These are phyloP conservation scores for Eucalyptus cloeziana DNA, from an alignment of 345 rosid genomes.

Conservation along the genomic window DNA sequence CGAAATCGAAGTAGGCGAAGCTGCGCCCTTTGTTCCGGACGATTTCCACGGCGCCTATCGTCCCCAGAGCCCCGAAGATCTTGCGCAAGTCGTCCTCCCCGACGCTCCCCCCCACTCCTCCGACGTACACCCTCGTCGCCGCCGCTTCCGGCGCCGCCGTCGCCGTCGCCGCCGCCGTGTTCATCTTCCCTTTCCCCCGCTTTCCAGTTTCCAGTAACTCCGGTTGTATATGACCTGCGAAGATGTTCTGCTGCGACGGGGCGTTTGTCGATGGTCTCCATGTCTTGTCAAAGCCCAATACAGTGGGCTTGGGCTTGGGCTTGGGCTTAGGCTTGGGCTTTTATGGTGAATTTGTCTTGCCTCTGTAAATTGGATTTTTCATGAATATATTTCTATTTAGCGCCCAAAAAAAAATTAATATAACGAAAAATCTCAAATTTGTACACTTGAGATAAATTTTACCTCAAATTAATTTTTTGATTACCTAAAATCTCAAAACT, in stretches of 20 bases:
- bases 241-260: not conserved
- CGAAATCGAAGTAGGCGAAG: slow-evolving; percentile 74
- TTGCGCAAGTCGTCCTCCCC: slow-evolving; percentile 45
- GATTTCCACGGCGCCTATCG: slow-evolving; percentile 36
- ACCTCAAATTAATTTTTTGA: no score
- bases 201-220: not conserved
- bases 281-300: not conserved
- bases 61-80: slow-evolving; percentile 44
- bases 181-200: not conserved
- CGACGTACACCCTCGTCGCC: slow-evolving; percentile 45
- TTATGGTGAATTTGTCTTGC: not conserved
- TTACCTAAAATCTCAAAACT: no score
- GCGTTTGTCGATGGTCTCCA: not conserved
- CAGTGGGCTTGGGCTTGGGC: not conserved
- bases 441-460: no score
- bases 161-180: not conserved
- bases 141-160: not conserved
- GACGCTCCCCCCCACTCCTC: slow-evolving; percentile 75
- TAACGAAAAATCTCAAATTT: no score
- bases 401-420: not conserved
- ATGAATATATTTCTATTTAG: not conserved
- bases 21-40: slow-evolving; percentile 82
- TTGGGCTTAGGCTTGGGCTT: not conserved
- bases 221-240: not conserved
- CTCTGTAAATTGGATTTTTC: not conserved